These are phyloP conservation scores for Teratosphaeria gauchensis DNA, from an alignment of 2,329 filamentous ascomycete species.

Conservation along the genomic window DNA sequence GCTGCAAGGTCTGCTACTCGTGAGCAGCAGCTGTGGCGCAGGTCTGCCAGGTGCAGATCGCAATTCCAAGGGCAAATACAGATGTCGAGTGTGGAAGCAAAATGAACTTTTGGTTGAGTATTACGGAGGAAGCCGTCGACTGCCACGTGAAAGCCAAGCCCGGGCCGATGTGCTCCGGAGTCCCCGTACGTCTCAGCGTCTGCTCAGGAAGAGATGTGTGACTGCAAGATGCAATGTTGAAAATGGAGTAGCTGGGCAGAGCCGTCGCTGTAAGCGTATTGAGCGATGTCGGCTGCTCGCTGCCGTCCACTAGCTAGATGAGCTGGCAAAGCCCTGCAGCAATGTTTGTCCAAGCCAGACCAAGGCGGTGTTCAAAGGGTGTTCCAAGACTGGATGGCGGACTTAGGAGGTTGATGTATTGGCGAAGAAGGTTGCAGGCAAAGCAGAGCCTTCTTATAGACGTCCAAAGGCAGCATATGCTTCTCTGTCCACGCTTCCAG, in stretches of 20 bases:
- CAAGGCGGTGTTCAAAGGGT: background rate
- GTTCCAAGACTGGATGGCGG: background rate
- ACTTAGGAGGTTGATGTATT: background rate
- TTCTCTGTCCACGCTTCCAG: background rate
- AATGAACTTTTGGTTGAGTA: background rate
- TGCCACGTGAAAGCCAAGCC: background rate
- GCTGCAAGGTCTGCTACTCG: background rate
- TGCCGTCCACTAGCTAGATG: background rate
- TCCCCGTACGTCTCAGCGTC: background rate
- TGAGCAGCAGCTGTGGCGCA: background rate
- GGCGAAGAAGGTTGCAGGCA: background rate
- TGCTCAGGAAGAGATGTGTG: background rate
- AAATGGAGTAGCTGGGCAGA: background rate
- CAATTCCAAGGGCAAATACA: background rate
- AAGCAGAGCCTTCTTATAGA: background rate
- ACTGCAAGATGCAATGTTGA: background rate
- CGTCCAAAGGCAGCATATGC: background rate
- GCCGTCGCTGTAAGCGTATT: background rate
- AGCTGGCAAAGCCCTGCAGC: background rate
- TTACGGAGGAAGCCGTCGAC: background rate
- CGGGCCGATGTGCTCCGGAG: background rate
- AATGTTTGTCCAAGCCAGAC: background rate
- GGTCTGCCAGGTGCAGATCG: background rate
- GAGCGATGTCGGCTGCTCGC: background rate
- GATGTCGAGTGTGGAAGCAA: background rate